These are phyloP conservation scores for Tuber borchii DNA, from an alignment of 495 filamentous ascomycete species.

Conservation along the genomic window DNA sequence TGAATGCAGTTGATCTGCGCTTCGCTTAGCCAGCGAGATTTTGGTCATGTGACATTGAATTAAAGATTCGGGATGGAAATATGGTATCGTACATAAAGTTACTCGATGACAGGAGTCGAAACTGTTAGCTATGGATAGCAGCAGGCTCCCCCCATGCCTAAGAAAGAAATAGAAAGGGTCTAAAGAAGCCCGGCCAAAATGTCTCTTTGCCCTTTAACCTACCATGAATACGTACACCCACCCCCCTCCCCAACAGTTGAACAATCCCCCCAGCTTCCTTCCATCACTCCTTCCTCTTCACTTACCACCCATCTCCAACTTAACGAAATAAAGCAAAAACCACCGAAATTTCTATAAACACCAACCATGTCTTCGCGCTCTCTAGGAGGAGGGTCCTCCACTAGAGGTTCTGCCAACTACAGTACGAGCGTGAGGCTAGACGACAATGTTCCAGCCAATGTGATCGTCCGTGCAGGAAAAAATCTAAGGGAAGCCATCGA, in stretches of 20 bases:
- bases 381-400: background rate
- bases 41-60: background rate
- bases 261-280: background rate
- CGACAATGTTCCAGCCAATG: background rate
- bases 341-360: background rate
- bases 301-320: background rate
- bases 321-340: background rate
- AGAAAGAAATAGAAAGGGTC: background rate
- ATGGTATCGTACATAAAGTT: no score
- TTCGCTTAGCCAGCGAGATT: background rate
- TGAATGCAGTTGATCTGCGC: background rate
- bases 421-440: background rate
- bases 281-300: background rate
- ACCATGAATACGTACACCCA: slow-evolving; percentile 26
- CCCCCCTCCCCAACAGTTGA: slow-evolving; percentile 75
- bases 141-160: background rate
- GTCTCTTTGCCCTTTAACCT: background rate
- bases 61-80: background rate
- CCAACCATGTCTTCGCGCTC: background rate
- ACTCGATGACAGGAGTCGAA: background rate
- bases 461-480: background rate
- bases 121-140: background rate
- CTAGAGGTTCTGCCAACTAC: background rate
- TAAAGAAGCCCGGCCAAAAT: slow-evolving; percentile 2
- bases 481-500: background rate